A percentile compares a stretch with the other conserved stretches of the same genome.
phyloP scores from a whole-genome alignment of 345 rosid genomes.

The Mercurialis annua region DNA sequence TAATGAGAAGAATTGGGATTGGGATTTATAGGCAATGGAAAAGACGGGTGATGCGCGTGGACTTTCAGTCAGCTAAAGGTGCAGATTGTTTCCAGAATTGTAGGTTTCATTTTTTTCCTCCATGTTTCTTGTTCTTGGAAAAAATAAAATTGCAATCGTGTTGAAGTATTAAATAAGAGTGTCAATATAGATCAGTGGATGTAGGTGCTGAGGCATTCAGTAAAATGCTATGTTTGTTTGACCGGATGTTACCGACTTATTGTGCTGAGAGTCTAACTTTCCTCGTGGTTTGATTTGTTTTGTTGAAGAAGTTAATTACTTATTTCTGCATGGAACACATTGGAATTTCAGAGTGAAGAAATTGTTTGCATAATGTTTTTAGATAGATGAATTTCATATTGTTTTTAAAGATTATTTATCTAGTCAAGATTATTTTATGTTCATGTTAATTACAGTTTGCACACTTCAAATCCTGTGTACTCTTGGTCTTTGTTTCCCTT shows the following conservation, averaged over 20 bases:
- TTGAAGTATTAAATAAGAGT: slow-evolving; percentile 1
- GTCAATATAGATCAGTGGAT: slow-evolving; percentile 8
- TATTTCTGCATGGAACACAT: too few species aligned
- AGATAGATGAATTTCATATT: too few species aligned
- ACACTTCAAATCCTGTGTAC: not conserved
- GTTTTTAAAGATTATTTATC: not conserved
- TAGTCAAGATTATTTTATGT: not conserved
- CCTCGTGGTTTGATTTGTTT: not conserved
- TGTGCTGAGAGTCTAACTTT: not conserved
- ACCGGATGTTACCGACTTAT: not conserved
- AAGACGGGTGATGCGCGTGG: slow-evolving; percentile 86
- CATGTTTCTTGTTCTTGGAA: slow-evolving; percentile 17
- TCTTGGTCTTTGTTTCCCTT: not conserved
- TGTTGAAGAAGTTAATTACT: not conserved
- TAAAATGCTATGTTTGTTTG: not conserved
- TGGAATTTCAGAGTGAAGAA: too few species aligned
- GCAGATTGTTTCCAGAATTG: slow-evolving; percentile 55
- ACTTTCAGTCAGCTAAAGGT: slow-evolving; percentile 70
- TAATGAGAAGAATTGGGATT: slow-evolving; percentile 51
- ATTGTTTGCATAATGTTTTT: too few species aligned
- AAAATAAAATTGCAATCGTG: slow-evolving; percentile 1
- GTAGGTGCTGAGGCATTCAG: not conserved
- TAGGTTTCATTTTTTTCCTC: slow-evolving; percentile 70
- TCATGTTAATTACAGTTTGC: too few species aligned
- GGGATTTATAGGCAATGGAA: slow-evolving; percentile 80